These are phyloP conservation scores for Harrya chromipes DNA, from an alignment of 768 basidiomycete genomes.

Conservation along the genomic window DNA sequence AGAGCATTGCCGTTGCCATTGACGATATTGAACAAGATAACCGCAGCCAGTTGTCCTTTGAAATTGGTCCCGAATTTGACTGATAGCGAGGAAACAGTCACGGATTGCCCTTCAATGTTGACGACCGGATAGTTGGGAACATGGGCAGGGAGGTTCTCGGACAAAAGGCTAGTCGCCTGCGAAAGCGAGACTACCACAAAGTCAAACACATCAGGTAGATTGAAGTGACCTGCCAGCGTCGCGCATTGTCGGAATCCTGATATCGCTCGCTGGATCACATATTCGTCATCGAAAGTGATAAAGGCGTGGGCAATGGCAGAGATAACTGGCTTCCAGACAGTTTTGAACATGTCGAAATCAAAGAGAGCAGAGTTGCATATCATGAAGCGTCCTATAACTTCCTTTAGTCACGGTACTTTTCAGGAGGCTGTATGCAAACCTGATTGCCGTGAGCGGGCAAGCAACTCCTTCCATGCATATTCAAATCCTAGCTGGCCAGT, in stretches of 20 bases:
- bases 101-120: constrained; percentile 82
- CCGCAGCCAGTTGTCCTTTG: constrained; percentile 93
- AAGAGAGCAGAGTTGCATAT: constrained; percentile 77
- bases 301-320: constrained; percentile 96
- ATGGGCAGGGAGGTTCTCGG: constrained; percentile 64
- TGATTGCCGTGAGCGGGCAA: constrained; percentile 75
- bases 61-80: constrained; percentile 94
- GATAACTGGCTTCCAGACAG: constrained; percentile 90
- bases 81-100: constrained; percentile 90
- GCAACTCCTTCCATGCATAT: constrained; percentile 97
- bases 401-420: constrained; percentile 5
- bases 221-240: constrained; percentile 84
- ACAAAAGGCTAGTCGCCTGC: constrained; percentile 83
- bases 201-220: constrained; percentile 93
- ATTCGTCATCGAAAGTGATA: constrained; percentile 94
- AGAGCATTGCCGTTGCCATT: constrained; percentile 94
- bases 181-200: constrained; percentile 92
- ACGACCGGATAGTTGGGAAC: constrained; percentile 86
- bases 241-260: constrained; percentile 97
- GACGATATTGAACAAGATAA: constrained; percentile 95
- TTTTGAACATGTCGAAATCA: constrained; percentile 90
- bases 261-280: constrained; percentile 91
- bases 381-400: constrained; percentile 57
- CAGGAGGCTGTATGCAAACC: constrained; percentile 43
- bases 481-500: constrained; percentile 96